Base-by-base conservation (phyloP, 129 eudicot genomes). In the Lactuca sativa region DNA sequence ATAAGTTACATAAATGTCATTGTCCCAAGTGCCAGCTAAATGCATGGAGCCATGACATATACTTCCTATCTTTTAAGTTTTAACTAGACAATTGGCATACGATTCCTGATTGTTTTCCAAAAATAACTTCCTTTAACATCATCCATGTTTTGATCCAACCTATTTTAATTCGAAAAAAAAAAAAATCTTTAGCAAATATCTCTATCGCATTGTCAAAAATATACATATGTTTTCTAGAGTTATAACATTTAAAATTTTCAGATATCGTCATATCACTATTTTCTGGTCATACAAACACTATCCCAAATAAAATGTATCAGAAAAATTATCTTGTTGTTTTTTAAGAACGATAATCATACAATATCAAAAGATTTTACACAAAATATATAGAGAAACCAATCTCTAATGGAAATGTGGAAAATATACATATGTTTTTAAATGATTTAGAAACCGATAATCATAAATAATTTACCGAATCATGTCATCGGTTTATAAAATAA, bases 1-100 rank as follows among this genome's bases (percentile, higher is more conserved):
- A 43, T 17, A 3, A 17, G 18, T 15, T 16, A 63, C 16, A 58
- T 8, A 5, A 10, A 62, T 38, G 32, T 10, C 12, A 38, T 37
- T 14, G 9, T 8, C 8, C 54, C 6, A 17, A 31, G 6, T 32
- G 44, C 37, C 59, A 65, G 57, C 71, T 66, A n/a, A 25, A 15
- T 49, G 14, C 30, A 53, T 54, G 51, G 63, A 68, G 21, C 13
- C 30, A 34, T 38, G 54, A 9, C 68, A 36, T n/a, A 17, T 64
- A 3, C 69, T 43, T 12, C 36, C 9, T 64, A 3, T 64, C 25
- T 37, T 61, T 44, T 44, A 44, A 44, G 51, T 10, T 72, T 49
- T 49, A 62, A 30, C 77, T 63, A 73, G 63, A 73, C 70, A 73
- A 36, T 51, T 73, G 55, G 77, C 77, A 73, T 73, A 73, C 8